Evolutionary conservation across 805 yeast species (phyloP), one percentile per base, ranked within the genome.

Genomic region (Hanseniaspora mollemarum): DNA sequence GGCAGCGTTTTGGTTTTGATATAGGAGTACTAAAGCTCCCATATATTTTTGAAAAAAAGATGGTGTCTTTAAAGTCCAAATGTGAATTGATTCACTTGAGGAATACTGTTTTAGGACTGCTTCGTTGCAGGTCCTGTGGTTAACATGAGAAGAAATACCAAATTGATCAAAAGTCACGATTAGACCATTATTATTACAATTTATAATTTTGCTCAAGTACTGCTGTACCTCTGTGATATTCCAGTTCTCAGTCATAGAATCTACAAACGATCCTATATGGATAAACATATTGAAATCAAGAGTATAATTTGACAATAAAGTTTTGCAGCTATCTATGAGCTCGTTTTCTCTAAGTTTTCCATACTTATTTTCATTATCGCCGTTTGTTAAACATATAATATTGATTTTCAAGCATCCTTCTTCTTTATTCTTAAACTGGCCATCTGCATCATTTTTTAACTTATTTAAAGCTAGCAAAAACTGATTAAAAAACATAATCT

Each of bases 401-500:
- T 75, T 71, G 15, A 87, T 66, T 12, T 45, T 43, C 22, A 21
- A 8, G 13, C 6, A 15, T 18, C 28, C 4, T 15, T 21, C 24
- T n/a, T 7, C 24, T 15, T 19, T 7, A 18, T 28, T n/a, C 8
- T 18, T 7, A 60, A 56, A 58, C 81, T 82, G 49, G 13, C 32
- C 13, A 9, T 9, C 32, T 9, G 32, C 9, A 28, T 28, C 32
- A 28, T 75, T 69, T 44, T 71, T 64, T 1, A 72, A 65, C 54
- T 74, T 73, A 9, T 71, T 56, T n/a, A 72, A 55, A 55, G 77
- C 81, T 7, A 75, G 63, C 29, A 87, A 56, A 0, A 88, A 71
- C 0, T 98, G 98, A 1, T 87, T 78, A 60, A 92, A 92, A 65
- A 92, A 92, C 98, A 92, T 92, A 46, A 87, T 88, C 66, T 92